phyloP scores from a whole-genome alignment of 176 grass and related monocot genomes.

The Secale cereale region DNA sequence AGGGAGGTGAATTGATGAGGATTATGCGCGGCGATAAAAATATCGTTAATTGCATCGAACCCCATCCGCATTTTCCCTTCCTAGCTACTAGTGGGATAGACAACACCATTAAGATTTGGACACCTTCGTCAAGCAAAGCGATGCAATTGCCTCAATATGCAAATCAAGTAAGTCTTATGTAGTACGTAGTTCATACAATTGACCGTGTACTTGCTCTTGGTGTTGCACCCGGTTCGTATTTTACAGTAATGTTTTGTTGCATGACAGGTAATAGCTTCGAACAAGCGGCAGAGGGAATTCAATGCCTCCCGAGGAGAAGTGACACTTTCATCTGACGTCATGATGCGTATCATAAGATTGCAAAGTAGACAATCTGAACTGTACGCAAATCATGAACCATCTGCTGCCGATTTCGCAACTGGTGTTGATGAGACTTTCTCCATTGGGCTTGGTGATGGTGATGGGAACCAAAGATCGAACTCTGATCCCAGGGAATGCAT shows the following conservation, averaged over 20 bases:
- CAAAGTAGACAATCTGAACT: constrained; percentile 39
- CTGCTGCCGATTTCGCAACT: constrained; percentile 20
- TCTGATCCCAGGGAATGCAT: constrained; percentile 71
- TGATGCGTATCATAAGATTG: constrained; percentile 79
- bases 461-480: constrained; percentile 23
- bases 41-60: constrained; percentile 72
- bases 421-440: constrained; percentile 55
- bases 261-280: constrained; percentile 60
- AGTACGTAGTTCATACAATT: background rate
- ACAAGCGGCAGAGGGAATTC: constrained; percentile 45
- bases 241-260: background rate
- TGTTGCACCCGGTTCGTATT: background rate
- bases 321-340: constrained; percentile 48
- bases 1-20: constrained; percentile 61
- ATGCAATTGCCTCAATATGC: constrained; percentile 50
- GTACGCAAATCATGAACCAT: constrained; percentile 31
- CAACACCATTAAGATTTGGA: constrained; percentile 68
- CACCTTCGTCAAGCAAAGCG: constrained; percentile 31
- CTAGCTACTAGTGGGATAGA: constrained; percentile 82
- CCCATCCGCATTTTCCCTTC: constrained; percentile 68
- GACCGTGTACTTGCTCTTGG: background rate
- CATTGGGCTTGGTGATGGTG: constrained; percentile 31
- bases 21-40: constrained; percentile 69
- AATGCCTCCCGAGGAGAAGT: constrained; percentile 23
- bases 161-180: constrained; percentile 42